Percentiles rank a stretch among this genome's conserved stretches.
phyloP scores from a whole-genome alignment of 768 basidiomycete genomes.

The Pisolithus tinctorius region DNA sequence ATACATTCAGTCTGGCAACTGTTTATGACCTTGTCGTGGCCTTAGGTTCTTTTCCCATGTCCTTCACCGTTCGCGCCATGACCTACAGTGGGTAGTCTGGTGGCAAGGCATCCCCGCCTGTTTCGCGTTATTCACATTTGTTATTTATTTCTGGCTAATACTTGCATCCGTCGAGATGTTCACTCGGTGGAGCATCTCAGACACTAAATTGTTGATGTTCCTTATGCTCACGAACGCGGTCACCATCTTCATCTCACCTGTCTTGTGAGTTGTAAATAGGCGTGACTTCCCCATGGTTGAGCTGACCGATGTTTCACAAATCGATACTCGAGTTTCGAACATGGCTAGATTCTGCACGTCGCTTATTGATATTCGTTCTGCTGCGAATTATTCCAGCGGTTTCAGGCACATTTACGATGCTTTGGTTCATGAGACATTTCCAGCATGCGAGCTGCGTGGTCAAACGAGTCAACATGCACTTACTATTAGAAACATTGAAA shows the following conservation, averaged over 20 bases:
- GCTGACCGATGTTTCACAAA: slow-evolving; percentile 22
- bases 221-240: slow-evolving; percentile 36
- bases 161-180: slow-evolving; percentile 41
- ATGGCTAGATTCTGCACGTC: slow-evolving; percentile 49
- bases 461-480: no score
- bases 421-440: no score
- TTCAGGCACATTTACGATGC: no score
- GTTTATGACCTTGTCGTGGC: neutral
- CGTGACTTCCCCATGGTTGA: slow-evolving; percentile 3
- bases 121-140: neutral
- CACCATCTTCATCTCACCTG: slow-evolving; percentile 35
- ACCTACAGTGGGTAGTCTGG: slow-evolving; percentile 21
- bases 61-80: slow-evolving; percentile 23
- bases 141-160: slow-evolving; percentile 34
- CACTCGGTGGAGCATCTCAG: slow-evolving; percentile 39
- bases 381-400: no score
- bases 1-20: no score
- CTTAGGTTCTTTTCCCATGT: slow-evolving; percentile 26
- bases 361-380: slow-evolving; percentile 36
- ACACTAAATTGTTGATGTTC: slow-evolving; percentile 36
- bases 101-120: neutral
- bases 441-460: no score
- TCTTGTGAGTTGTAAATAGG: slow-evolving; percentile 31
- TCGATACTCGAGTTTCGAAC: slow-evolving; percentile 40
- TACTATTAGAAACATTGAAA: no score